Conservation (phyloP, 495 filamentous ascomycete genomes). For the Durotheca rogersii region DNA sequence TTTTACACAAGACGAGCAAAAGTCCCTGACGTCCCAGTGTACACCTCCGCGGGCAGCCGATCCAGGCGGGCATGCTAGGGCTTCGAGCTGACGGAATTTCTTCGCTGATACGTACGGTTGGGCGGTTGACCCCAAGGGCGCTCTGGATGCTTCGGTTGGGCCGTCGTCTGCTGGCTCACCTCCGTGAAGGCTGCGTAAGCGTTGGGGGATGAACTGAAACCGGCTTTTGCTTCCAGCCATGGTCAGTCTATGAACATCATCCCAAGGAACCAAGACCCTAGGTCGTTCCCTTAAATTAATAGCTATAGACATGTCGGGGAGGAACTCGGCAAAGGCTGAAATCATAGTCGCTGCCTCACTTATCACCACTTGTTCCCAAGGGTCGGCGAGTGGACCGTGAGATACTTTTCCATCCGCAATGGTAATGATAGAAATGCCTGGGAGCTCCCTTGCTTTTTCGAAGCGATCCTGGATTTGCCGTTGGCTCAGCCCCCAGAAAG, state of each 20-base stretch:
- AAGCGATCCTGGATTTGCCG: constrained; percentile 54
- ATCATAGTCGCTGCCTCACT: constrained; percentile 67
- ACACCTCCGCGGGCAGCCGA: constrained; percentile 56
- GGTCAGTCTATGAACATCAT: constrained; percentile 41
- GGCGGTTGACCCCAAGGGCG: constrained; percentile 1
- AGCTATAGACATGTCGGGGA: constrained; percentile 79
- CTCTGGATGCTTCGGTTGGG: constrained; percentile 1
- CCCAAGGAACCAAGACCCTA: constrained; percentile 70
- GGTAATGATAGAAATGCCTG: constrained; percentile 36
- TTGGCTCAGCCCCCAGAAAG: constrained; percentile 71
- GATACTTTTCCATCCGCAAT: constrained; percentile 53
- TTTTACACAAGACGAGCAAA: constrained; percentile 61
- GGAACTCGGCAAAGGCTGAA: constrained; percentile 62
- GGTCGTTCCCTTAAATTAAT: constrained; percentile 80
- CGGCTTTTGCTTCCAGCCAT: constrained; percentile 36
- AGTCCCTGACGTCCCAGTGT: constrained; percentile 53
- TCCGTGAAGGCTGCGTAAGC: constrained; percentile 42
- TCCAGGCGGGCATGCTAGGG: constrained; percentile 56
- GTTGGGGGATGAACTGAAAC: constrained; percentile 26
- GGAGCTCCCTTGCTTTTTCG: constrained; percentile 23
- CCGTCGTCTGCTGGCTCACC: constrained; percentile 28
- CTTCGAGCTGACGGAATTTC: constrained; percentile 54
- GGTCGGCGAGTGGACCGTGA: constrained; percentile 44
- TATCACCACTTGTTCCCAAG: constrained; percentile 54
- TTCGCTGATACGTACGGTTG: constrained; percentile 40